Base-by-base conservation (phyloP, 805 yeast genomes). In the Wickerhamiella siamensis region DNA sequence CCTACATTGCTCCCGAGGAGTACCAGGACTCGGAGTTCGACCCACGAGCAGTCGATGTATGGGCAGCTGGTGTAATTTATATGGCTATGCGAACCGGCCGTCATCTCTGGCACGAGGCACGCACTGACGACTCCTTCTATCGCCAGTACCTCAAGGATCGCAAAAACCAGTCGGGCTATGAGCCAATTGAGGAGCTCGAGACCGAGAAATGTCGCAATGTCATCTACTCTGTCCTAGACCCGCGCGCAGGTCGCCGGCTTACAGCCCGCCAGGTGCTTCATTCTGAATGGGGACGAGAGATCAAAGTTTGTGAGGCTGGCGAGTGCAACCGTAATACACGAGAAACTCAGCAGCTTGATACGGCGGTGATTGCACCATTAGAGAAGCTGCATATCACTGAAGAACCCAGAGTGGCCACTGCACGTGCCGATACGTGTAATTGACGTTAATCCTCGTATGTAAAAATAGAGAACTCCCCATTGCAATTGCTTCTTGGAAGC, bases 221-320 rank as follows among this genome's bases (percentile, higher is more conserved):
- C 34, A 80, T 88, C 47, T 87, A 87, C 58, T 83, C 95, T 14
- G 79, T 88, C 40, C 66, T 88, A 53, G 96, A 88, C 56, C 96
- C 97, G 1, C 74, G 77, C 34, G 94, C 97, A 3, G 66, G 70
- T 18, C 70, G 95, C 54, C 71, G 96, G 57, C 79, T 88, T 47
- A 86, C 81, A 16, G 91, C 91, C 10, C 74, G 74, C 50, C 95
- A 88, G 61, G 75, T 86, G 18, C 67, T 88, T 56, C 84, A 80
- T 54, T 78, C 91, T 57, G 96, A 88, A 60, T 87, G 96, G 96
- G 94, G 91, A 1, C 67, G 96, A 44, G 93, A 82, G 59, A 83
- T 87, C 49, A 69, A 63, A 43, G 76, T 83, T 21, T 84, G 94
- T 58, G 74, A 71, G 36, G 83, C 83, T 17, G 86, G 81, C 22